Evolutionary conservation across 2,329 filamentous ascomycete genomes (phyloP), one percentile per base, ranked within the genome.

Genomic region (Hymenoscyphus repandus): DNA sequence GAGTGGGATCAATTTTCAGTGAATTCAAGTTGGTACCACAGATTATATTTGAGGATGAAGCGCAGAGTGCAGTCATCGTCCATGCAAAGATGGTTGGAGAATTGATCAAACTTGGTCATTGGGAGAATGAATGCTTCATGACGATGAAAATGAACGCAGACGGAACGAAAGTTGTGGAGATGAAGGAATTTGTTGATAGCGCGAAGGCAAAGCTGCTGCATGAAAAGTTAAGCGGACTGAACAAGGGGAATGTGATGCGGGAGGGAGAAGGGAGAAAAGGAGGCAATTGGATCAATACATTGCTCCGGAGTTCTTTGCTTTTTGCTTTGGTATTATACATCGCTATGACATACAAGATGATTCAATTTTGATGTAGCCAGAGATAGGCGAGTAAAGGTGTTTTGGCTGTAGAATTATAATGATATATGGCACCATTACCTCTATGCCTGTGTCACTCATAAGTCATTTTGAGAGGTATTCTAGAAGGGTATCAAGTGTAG

Each of bases 1-100:
- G 65, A 36, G 68, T 74, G 31, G 73, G 73, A 53, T 66, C 63
- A 6, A 52, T 74, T 12, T 75, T 75, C 56, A 61, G 64, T 31
- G 55, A 58, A 7, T 74, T 75, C 54, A 54, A 59, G 7, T 71
- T 75, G 68, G 54, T 66, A 5, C 69, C 72, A 0, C 62, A 65
- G 44, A 54, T 57, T 1, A 61, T 70, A 18, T 62, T 63, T 48
- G 66, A 69, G 32, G 68, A 69, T 39, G 55, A 54, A 12, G 57
- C 51, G 2, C 62, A 62, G 9, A 66, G 67, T 32, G 63, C 66
- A 5, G 68, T 73, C 4, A 64, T 70, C 13, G 65, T 73, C 20
- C 63, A 69, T 47, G 67, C 67, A 0, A 57, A 58, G 12, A 73
- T 73, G 69, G 36, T 43, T 5, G 47, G 47, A 18, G 47, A 49